Evolutionary conservation across 306 rosid genomes (phyloP), one percentile per base, ranked within the genome.

Genomic region (Acmispon strigosus): DNA sequence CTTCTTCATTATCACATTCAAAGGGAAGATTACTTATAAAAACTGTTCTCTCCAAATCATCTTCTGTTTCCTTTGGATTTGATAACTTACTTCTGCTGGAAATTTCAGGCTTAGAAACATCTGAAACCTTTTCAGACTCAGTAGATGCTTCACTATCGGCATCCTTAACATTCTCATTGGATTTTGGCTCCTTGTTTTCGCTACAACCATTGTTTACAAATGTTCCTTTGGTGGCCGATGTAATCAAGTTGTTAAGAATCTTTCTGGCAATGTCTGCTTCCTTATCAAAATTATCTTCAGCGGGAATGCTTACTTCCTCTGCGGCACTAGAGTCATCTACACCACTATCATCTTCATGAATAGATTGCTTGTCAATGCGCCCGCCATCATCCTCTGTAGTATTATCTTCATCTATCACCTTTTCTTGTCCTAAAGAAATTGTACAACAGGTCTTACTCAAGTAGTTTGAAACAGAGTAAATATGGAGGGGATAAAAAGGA

Each of bases 1-100:
- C 91, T 79, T 94, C 99, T 71, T 85, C 96, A 5, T 75, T 82
- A 57, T 77, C 75, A 32, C 86, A 73, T 34, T 94, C 99, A 72
- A 94, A 94, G 14, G 95, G 97, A 81, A 94, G 89, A 76, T 94
- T 94, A 75, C 73, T 84, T 64, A 94, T 80, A 63, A 89, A 94
- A 86, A 91, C 42, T 79, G 99, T 91, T 83, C 87, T 73, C 76
- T 75, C 85, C 89, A 91, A 78, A 73, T 86, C 83, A 45, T 69
- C 94, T 56, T 83, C 95, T 10, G 73, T 74, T 78, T 56, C 81
- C 76, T 89, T 79, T 60, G 65, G 77, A 74, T 75, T 32, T 70
- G 84, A 55, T 75, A 48, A 57, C 47, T 69, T 64, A 60, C 55
- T 65, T 73, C 17, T 65, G 82, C 49, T 70, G 43, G 84, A 78